phyloP scores from a whole-genome alignment of 108 stramenopile genomes.

The Pseudonitzschia multiseries region DNA sequence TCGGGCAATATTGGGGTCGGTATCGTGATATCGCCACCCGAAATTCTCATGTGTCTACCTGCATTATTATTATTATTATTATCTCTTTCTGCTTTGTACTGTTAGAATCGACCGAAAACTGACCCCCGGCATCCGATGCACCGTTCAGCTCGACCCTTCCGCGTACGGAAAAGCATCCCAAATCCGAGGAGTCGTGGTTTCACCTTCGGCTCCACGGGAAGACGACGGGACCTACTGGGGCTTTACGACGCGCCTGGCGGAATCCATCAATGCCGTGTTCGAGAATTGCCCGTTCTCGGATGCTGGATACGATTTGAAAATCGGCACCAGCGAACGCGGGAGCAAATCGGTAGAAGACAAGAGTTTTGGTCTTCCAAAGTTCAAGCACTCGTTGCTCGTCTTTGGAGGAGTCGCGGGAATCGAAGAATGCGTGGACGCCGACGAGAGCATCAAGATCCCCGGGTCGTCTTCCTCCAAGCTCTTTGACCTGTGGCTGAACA shows the following conservation, averaged over 20 bases:
- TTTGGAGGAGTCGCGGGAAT: slow-evolving; percentile 98
- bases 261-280: slow-evolving; percentile 80
- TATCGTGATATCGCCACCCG: too few species aligned
- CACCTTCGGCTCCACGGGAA: slow-evolving; percentile 83
- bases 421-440: slow-evolving; percentile 94
- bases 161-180: slow-evolving; percentile 49
- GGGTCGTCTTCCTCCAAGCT: slow-evolving; percentile 78
- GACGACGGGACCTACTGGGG: slow-evolving; percentile 96
- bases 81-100: neutral
- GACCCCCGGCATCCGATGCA: slow-evolving; percentile 86
- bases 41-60: neutral
- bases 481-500: slow-evolving; percentile 93
- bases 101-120: slow-evolving; percentile 72
- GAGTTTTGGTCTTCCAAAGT: slow-evolving; percentile 63
- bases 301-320: slow-evolving; percentile 91
- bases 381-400: slow-evolving; percentile 84
- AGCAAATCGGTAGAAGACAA: slow-evolving; percentile 77
- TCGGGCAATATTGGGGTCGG: too few species aligned
- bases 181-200: slow-evolving; percentile 76
- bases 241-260: slow-evolving; percentile 87
- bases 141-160: slow-evolving; percentile 75
- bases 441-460: slow-evolving; percentile 82
- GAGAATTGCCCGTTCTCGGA: slow-evolving; percentile 81
- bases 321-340: slow-evolving; percentile 95
- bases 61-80: neutral